Conservation (phyloP, 495 filamentous ascomycete species). For the Clavariopsis aquatica region DNA sequence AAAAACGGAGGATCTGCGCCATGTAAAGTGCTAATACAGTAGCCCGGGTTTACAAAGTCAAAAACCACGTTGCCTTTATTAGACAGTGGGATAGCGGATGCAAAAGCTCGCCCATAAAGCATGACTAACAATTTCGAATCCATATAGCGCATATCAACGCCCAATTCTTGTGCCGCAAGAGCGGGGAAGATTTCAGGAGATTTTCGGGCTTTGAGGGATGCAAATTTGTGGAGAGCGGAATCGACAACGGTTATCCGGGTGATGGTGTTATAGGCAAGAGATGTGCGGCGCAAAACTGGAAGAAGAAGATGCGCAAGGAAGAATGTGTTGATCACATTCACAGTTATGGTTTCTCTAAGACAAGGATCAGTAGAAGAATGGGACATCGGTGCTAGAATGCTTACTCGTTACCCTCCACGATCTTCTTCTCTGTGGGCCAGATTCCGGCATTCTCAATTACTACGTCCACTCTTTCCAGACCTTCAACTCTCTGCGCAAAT, state of each 20-base stretch:
- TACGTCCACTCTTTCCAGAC: slow-evolving; percentile 47
- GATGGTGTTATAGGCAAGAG: not conserved
- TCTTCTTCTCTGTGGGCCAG: slow-evolving; percentile 37
- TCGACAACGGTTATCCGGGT: not conserved
- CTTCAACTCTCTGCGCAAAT: slow-evolving; percentile 51
- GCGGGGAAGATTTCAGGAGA: not conserved
- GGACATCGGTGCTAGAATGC: slow-evolving; percentile 56
- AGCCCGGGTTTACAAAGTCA: slow-evolving; percentile 46
- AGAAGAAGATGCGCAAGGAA: not conserved
- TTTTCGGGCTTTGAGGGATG: not conserved
- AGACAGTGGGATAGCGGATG: slow-evolving; percentile 28
- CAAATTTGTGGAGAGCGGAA: not conserved
- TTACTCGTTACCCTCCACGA: slow-evolving; percentile 53
- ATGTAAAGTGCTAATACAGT: slow-evolving; percentile 44
- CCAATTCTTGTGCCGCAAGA: not conserved
- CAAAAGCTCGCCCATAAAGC: not conserved
- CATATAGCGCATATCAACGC: not conserved
- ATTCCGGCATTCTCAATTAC: slow-evolving; percentile 53
- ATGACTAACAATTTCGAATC: slow-evolving; percentile 5
- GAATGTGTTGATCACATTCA: not conserved
- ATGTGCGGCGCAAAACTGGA: not conserved
- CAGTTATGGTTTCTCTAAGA: slow-evolving; percentile 37
- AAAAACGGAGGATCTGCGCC: slow-evolving; percentile 15
- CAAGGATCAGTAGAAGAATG: slow-evolving; percentile 48
- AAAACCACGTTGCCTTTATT: slow-evolving; percentile 40